Evolutionary conservation across 2,329 filamentous ascomycete genomes (phyloP), one percentile per base, ranked within the genome.

Genomic region (Fusarium armeniacum): DNA sequence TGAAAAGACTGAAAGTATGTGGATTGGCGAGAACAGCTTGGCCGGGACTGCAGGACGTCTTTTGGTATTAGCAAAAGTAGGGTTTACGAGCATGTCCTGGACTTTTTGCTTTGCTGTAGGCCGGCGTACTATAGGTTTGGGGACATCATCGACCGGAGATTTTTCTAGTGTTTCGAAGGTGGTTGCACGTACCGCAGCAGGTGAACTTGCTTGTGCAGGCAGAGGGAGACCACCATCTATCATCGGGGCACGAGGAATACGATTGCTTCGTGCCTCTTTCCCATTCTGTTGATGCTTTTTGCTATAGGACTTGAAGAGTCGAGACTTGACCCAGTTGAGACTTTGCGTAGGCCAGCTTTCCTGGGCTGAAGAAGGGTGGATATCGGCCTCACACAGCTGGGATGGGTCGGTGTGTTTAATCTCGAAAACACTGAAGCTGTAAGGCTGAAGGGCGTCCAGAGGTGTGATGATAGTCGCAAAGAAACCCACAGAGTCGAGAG

Each of bases 391-490:
- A 10, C 65, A 67, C 35, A 65, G 54, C 12, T 71, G 56, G 24
- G 41, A 59, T 49, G 33, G 70, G 33, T 81, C 74, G 4, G 75
- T 77, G 69, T 88, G 86, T 63, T 72, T 78, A 58, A 89, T 87
- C 60, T 82, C 75, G 30, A 85, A 71, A 35, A 86, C 80, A 65
- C 80, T 78, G 74, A 89, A 86, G 18, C 80, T 76, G 60, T 84
- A 86, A 4, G 83, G 76, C 5, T 79, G 77, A 20, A 85, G 71
- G 8, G 83, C 78, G 45, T 87, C 85, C 22, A 88, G 82, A 6
- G 84, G 84, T 53, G 87, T 85, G 59, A 90, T 83, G 65, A 89
- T 86, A 69, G 87, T 87, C 41, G 87, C 85, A 69, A 90, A 90
- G 80, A 88, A 89, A 57, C 87, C 87, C 7, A 89, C 83, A 2